These are phyloP conservation scores for Sporothrix schenckii DNA, from an alignment of 2,329 filamentous ascomycete genomes.

Conservation along the genomic window DNA sequence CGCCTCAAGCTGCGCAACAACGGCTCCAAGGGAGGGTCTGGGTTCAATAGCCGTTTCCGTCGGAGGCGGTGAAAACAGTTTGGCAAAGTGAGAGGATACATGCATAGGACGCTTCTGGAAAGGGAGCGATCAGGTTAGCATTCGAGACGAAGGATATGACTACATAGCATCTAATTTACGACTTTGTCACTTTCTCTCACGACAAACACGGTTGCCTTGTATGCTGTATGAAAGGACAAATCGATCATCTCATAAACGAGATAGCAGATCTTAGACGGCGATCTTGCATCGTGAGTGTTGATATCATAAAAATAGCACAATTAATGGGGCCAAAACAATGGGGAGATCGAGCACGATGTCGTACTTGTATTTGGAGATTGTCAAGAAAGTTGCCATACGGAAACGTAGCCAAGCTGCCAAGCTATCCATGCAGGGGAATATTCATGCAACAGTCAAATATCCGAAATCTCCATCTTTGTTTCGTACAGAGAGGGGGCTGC, in stretches of 20 bases:
- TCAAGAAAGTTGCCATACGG: conserved; percentile 4
- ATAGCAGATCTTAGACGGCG: neutral
- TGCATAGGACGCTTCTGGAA: neutral
- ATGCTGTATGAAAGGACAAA: neutral
- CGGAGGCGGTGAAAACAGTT: conserved; percentile 47
- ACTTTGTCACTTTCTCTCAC: neutral
- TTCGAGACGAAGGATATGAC: neutral
- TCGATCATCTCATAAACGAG: neutral
- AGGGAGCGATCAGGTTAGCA: neutral
- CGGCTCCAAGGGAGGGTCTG: conserved; percentile 64
- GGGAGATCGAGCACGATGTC: neutral
- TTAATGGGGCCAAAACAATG: conserved; percentile 2
- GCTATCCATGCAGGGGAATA: conserved; percentile 5
- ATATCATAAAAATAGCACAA: conserved; percentile 21
- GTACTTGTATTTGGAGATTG: neutral
- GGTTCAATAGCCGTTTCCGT: conserved; percentile 61
- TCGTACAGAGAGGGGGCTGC: neutral
- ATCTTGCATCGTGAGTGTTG: conserved; percentile 1
- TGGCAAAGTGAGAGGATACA: neutral
- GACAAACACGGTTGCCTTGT: too few relatives aligned
- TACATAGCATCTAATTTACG: neutral
- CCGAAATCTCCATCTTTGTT: conserved; percentile 16
- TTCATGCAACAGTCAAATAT: conserved; percentile 18
- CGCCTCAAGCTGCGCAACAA: conserved; percentile 64
- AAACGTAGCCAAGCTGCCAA: neutral